Base-by-base conservation (phyloP, 768 basidiomycete genomes). In the Naganishia vaughanmartiniae region DNA sequence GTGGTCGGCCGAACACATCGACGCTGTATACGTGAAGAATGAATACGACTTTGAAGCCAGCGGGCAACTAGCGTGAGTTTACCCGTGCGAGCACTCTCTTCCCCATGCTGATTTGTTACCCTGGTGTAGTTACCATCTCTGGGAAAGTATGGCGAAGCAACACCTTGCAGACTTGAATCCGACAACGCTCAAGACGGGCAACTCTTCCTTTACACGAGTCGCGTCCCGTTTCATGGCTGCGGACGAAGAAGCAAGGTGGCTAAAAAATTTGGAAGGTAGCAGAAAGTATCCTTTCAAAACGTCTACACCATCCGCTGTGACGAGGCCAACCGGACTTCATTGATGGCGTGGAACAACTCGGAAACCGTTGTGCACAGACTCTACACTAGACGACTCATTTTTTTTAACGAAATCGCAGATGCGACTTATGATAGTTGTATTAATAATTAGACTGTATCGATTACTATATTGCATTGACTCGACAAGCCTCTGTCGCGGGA, bases 111-210 rank as follows among this genome's bases (percentile, higher is more conserved):
- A 28, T 42, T 6, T 60, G 5, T 54, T 2, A 26, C 28, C 26
- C 33, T 46, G 9, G 48, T 24, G 4, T 39, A 57, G 60, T 0
- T 63, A 66, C 30, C 56, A 48, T 53, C 26, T 56, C 28, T 82
- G 81, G 81, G 81, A 82, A 55, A 79, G 79, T 11, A 72, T 74
- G 56, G 76, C 80, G 0, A 74, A 76, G n/a, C 56, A 51, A 10
- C 76, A 79, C 70, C 75, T 82, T 0, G 34, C 65, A 4, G 67
- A 70, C 24, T 76, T 81, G 51, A 74, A 78, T 48, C 80, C 81
- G 0, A 63, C 73, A 10, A 71, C 73, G 11, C 76, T 82, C 46
- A 70, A 74, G 45, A 51, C 48, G 10, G 74, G 75, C 11, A 75
- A 79, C 67, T 79, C 74, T 7, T 73, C 72, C 1, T 82, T 82